Base-by-base conservation (phyloP, 2,329 filamentous ascomycete genomes). In the Fusarium papillatum region DNA sequence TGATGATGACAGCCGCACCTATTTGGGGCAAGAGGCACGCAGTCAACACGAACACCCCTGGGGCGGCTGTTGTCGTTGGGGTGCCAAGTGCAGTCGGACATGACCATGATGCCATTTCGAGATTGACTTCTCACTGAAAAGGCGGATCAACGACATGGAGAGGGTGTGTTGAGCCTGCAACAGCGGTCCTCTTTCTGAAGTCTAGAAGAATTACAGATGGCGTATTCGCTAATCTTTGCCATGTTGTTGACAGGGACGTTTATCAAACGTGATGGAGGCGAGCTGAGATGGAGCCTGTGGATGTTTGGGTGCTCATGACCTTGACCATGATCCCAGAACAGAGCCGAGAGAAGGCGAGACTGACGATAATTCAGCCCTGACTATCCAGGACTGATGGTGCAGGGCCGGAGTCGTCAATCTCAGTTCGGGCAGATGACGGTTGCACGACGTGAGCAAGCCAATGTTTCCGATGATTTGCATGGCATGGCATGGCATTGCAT, bases 351-450 rank as follows among this genome's bases (percentile, higher is more conserved):
- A 57, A n/a, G 29, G 34, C 53, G 59, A 68, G 31, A 43, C 63
- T 46, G 57, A 24, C 36, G n/a, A 67, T 38, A 53, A 34, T 50
- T 69, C 74, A 75, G 71, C 68, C 74, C 68, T 75, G 74, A 76
- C 24, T 48, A 72, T 72, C 38, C 63, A 75, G 71, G 74, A 72
- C 66, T 75, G 69, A 75, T n/a, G 43, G 67, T 64, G 41, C 64
- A 50, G 55, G 48, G 72, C 29, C 34, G 29, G 50, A 57, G 50
- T 57, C 50, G 50, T 41, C 24, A 38, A 48, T 39, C 48, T 66
- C 50, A 29, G 59, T 29, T 29, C 50, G 34, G 29, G 55, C 57
- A 36, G n/a, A 63, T 65, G 67, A 48, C 38, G 34, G 31, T 34
- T 68, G 50, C 62, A 57, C 53, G 36, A 31, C 50, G 34, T 29